These are phyloP conservation scores for Cordia subcordata DNA, from an alignment of 257 asterid genomes.

Conservation along the genomic window DNA sequence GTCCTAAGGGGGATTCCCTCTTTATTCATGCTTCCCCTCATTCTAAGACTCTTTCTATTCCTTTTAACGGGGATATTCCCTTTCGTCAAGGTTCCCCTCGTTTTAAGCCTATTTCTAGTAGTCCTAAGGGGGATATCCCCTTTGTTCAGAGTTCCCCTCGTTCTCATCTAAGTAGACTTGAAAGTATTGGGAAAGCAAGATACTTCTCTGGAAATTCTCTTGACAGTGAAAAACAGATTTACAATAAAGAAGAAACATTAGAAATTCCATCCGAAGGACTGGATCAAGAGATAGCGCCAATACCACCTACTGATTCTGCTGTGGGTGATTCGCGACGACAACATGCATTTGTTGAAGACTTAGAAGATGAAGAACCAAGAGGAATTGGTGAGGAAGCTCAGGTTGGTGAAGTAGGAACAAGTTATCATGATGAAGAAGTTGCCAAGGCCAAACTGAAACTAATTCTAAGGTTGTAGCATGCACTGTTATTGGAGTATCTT, in stretches of 20 bases:
- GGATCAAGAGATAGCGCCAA: constrained; percentile 29
- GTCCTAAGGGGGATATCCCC: constrained; percentile 28
- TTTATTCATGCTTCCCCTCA: constrained; percentile 23
- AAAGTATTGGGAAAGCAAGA: constrained; percentile 32
- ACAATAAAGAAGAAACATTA: constrained; percentile 27
- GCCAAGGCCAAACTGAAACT: constrained; percentile 78
- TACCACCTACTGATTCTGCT: constrained; percentile 33
- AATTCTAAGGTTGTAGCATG: constrained; percentile 56
- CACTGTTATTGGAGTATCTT: constrained; percentile 8
- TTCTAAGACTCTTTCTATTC: constrained; percentile 14
- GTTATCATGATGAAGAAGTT: constrained; percentile 59
- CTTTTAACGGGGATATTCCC: constrained; percentile 8
- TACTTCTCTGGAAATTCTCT: constrained; percentile 45
- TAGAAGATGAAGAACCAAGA: constrained; percentile 41
- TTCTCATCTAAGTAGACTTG: constrained; percentile 28
- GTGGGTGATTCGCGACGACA: constrained; percentile 29
- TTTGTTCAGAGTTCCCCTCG: constrained; percentile 24
- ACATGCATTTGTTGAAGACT: constrained; percentile 28
- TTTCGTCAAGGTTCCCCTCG: constrained; percentile 29
- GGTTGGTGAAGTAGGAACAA: constrained; percentile 36
- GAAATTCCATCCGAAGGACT: constrained; percentile 27
- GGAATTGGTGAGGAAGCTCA: constrained; percentile 38
- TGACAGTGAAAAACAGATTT: constrained; percentile 31
- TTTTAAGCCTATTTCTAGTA: constrained; percentile 37
- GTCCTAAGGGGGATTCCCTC: constrained; percentile 33